Evolutionary conservation across 805 yeast species (phyloP).

Genomic region (Monosporozyma yasuniensis): DNA sequence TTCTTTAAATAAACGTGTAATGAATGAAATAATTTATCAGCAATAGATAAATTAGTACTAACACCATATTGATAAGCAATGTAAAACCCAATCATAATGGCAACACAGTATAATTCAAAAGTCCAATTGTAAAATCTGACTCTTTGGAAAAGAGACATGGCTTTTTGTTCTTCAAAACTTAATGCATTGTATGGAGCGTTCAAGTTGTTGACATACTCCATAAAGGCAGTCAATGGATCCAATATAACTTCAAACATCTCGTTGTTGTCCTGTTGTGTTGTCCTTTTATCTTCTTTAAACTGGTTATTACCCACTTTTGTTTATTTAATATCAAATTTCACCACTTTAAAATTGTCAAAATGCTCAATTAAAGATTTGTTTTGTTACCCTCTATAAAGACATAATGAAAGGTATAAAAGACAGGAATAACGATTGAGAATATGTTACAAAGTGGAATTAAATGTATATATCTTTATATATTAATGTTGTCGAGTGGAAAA

Average conservation of each 20-base stretch:
- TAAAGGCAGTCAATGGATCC: conserved; percentile 1
- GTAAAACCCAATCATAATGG: conserved; percentile 42
- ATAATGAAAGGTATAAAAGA: neutral
- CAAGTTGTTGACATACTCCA: conserved; percentile 14
- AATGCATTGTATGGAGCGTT: conserved; percentile 26
- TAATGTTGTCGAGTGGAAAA: too few relatives aligned
- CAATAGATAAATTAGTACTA: conserved; percentile 46
- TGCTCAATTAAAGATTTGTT: neutral
- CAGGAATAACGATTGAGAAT: too few relatives aligned
- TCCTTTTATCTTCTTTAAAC: too few relatives aligned
- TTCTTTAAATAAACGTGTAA: conserved; percentile 45
- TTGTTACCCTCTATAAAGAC: neutral
- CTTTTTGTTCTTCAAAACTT: conserved; percentile 44
- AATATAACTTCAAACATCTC: conserved; percentile 4
- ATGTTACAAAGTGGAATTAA: neutral
- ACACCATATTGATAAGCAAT: conserved; percentile 51
- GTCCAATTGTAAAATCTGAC: conserved; percentile 62
- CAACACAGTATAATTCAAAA: conserved; percentile 53
- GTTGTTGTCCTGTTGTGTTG: neutral
- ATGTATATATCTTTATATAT: neutral
- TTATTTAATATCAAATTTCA: neutral
- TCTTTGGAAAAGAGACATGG: conserved; percentile 53
- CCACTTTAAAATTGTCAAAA: neutral
- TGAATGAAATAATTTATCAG: conserved; percentile 43
- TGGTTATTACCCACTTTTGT: neutral